Evolutionary conservation across 768 basidiomycete genomes (phyloP).

Genomic region (Pleurotus tuber-regium): DNA sequence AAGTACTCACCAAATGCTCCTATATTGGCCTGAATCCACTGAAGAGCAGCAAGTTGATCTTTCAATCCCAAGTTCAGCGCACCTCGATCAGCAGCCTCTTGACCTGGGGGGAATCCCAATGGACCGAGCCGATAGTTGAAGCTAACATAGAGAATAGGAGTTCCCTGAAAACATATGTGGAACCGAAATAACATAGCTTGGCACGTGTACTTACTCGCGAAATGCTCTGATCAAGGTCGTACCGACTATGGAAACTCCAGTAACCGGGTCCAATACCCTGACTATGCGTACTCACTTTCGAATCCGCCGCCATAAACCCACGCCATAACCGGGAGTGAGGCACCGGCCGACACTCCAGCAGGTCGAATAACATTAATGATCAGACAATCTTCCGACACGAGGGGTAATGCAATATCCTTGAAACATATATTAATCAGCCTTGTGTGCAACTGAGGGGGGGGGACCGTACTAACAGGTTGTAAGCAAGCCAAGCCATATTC

Average conservation of each 20-base stretch:
- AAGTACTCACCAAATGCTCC: constrained; percentile 42
- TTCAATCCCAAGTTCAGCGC: constrained; percentile 38
- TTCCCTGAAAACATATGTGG: no score
- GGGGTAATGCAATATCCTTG: constrained; percentile 3
- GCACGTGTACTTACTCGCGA: constrained; percentile 15
- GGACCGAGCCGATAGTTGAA: constrained; percentile 46
- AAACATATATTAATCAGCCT: background rate
- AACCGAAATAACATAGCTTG: no score
- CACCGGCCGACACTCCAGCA: constrained; percentile 14
- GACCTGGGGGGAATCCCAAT: constrained; percentile 42
- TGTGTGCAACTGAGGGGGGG: background rate
- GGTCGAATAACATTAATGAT: constrained; percentile 42
- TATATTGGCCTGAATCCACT: constrained; percentile 56
- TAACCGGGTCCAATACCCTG: background rate
- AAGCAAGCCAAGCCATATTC: constrained; percentile 24
- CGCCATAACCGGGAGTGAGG: constrained; percentile 38
- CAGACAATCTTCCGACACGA: constrained; percentile 45
- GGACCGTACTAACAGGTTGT: constrained; percentile 15
- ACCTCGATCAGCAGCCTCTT: constrained; percentile 31
- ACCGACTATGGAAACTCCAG: constrained; percentile 8
- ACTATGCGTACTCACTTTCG: background rate
- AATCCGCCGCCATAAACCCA: constrained; percentile 32
- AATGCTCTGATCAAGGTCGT: constrained; percentile 18
- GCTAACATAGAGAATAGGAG: constrained; percentile 44
- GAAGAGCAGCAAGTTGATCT: constrained; percentile 37